Base-by-base conservation (phyloP, 2,329 filamentous ascomycete genomes). In the Fusarium albidum region DNA sequence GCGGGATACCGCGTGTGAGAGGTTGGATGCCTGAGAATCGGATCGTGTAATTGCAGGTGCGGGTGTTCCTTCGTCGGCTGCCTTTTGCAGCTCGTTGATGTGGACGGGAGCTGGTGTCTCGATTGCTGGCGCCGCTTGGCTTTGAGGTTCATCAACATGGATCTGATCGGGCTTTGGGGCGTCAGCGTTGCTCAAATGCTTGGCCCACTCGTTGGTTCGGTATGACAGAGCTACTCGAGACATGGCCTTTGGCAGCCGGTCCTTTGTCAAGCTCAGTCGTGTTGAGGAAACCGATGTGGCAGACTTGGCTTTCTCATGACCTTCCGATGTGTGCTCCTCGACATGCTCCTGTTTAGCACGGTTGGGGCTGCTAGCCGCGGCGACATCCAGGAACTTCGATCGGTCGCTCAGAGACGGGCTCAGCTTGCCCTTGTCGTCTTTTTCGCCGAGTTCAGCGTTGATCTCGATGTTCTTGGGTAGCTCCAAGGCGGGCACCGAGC, bases 161-260 rank as follows among this genome's bases (percentile, higher is more conserved):
- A 90, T 71, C 3, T 85, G 82, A 8, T 91, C 87, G 1, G 82
- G 72, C 40, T 86, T 82, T 2, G 92, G 92, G 6, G 78, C 76
- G 13, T 97, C 93, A 7, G 94, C 92, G 34, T 83, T 77, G 58
- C 87, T 86, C 10, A 96, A 79, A 71, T 96, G 92, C 71, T 96
- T 97, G 0, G 92, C 92, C 94, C 94, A 98, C 74, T 98, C 94
- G 61, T 96, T 96, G 2, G 92, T 97, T 51, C 94, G 85, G 69
- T 95, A 96, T 0, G 89, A 90, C 70, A 91, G 78, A 2, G 92
- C 89, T 9, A 96, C 83, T 55, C 85, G 88, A 1, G 92, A 95
- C 28, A 92, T 73, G 11, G 85, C 84, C n/a, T 80, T 77, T 1
- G 91, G 90, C 9, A 96, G 80, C 10, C 80, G 80, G 4, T 86